phyloP scores from a whole-genome alignment of 768 basidiomycete species.

The Strobilomyces echinocephalus region DNA sequence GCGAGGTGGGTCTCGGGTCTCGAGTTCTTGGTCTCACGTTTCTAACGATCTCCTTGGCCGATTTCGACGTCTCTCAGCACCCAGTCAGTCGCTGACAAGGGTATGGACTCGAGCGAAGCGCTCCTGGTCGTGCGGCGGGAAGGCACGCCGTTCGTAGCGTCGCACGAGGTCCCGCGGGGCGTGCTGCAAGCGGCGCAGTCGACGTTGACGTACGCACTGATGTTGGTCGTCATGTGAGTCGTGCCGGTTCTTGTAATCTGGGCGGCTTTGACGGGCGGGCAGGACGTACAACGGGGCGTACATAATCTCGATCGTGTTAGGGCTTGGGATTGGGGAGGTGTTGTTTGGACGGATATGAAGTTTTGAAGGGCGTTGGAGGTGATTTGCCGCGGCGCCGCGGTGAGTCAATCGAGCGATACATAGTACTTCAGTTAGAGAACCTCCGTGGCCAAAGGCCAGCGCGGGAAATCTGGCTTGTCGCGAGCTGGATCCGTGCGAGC shows the following conservation, averaged over 20 bases:
- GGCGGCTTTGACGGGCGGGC: background rate
- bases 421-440: no score
- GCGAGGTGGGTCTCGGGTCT: conserved; percentile 43
- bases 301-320: conserved; percentile 66
- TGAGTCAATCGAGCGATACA: no score
- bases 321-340: conserved; percentile 70
- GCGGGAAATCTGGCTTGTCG: no score
- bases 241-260: background rate
- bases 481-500: no score
- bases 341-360: conserved; percentile 48
- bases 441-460: no score
- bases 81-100: background rate
- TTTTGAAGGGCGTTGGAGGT: no score
- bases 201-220: conserved; percentile 63
- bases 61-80: background rate
- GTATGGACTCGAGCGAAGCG: background rate
- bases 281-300: conserved; percentile 84
- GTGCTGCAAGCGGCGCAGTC: conserved; percentile 60
- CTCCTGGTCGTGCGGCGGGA: conserved; percentile 13
- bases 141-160: conserved; percentile 51
- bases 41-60: conserved; percentile 1
- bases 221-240: conserved; percentile 74
- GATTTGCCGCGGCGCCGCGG: no score
- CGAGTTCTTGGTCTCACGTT: background rate
- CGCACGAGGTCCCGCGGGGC: conserved; percentile 73